Base-by-base conservation (phyloP, 768 basidiomycete species). In the Pluteus cervinus region DNA sequence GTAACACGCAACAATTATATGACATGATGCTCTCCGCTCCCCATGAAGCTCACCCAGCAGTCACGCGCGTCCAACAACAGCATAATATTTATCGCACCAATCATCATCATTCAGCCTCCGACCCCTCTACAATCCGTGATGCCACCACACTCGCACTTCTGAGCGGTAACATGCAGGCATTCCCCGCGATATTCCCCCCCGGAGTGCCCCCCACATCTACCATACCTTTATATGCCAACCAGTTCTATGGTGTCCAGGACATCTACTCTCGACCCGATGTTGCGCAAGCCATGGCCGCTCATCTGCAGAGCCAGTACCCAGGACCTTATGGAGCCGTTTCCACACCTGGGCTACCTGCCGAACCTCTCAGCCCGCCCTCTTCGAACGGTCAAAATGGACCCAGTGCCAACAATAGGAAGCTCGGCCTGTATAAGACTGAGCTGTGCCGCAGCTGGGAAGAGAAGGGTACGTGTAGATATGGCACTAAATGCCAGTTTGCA, bases 391-490 rank as follows among this genome's bases (percentile, higher is more conserved):
- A 69, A 31, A 68, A 64, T 32, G 88, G 88, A 1, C 89, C 89
- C 11, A 90, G 86, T 45, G 85, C 88, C 7, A 92, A 92, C 63
- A 93, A 93, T 55, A 74, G 90, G 50, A 93, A 93, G 65, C 62
- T 91, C 17, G 87, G 86, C 12, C 54, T 93, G 32, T 93, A 93
- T 69, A 93, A 93, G 68, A 92, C 90, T 1, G 85, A 90, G 56
- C 47, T 91, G 32, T 91, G 89, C 59, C 68, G 85, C 45, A 92
- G 89, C 55, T 91, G 89, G 88, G 88, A 91, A 56, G 88, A 91
- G 62, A 91, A 91, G 55, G 86, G 86, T 2, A 61, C 76, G 11
- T 91, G 88, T 55, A 73, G 90, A 23, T 93, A 93, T 49, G 86
- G 85, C 4, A 58, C 77, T 34, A 92, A 92, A 61, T 93, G 90